A percentile compares a stretch with the other conserved stretches of the same genome.
phyloP scores from a whole-genome alignment of 139 green algal species.

The Spirogloea muscicola region DNA sequence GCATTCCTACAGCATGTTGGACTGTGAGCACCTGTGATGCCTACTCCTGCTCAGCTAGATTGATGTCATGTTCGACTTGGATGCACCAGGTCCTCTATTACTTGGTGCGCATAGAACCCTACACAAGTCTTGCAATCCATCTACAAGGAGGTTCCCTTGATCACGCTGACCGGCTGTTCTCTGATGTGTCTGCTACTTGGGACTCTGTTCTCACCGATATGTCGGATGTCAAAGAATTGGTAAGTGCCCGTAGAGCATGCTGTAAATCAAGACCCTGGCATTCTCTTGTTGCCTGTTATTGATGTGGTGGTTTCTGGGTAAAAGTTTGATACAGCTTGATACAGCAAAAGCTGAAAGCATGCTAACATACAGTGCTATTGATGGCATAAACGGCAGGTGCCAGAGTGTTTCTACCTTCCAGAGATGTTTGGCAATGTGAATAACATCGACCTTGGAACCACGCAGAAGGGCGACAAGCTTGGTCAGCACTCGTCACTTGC shows the following conservation, averaged over 20 bases:
- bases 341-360: too few relatives aligned
- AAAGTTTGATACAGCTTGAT: too few relatives aligned
- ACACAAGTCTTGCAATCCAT: conserved; percentile 31
- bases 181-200: conserved; percentile 45
- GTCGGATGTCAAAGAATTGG: conserved; percentile 95
- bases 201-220: conserved; percentile 38
- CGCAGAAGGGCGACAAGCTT: conserved; percentile 35
- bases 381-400: conserved; percentile 58
- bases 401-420: conserved; percentile 82
- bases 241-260: too few relatives aligned
- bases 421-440: conserved; percentile 59
- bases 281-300: too few relatives aligned
- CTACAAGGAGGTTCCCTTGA: conserved; percentile 58
- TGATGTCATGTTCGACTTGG: too few relatives aligned
- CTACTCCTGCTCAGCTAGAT: too few relatives aligned
- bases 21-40: too few relatives aligned
- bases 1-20: too few relatives aligned
- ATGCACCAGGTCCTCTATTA: conserved; percentile 55
- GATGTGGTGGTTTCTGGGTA: too few relatives aligned
- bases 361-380: too few relatives aligned
- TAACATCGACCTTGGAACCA: conserved; percentile 33
- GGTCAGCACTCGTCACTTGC: neutral
- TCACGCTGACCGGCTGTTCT: conserved; percentile 55
- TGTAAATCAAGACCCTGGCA: too few relatives aligned
- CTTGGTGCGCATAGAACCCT: conserved; percentile 55